These are phyloP conservation scores for Verbena officinalis DNA, from an alignment of 257 asterid species.

Conservation along the genomic window DNA sequence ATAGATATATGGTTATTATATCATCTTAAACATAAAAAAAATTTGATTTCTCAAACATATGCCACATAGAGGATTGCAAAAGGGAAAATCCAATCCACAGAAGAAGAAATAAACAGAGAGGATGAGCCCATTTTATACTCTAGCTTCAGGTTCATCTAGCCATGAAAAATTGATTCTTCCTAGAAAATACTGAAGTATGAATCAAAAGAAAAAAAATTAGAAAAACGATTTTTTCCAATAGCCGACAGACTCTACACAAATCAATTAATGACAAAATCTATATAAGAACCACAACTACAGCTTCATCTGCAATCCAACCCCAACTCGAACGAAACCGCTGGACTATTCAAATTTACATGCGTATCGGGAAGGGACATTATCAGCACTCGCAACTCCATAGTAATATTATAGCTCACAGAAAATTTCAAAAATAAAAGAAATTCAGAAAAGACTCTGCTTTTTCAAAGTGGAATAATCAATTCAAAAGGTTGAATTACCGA, in stretches of 20 bases:
- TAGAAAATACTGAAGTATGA: background rate
- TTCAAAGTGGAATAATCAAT: background rate
- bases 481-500: constrained; percentile 48
- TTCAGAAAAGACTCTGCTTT: constrained; percentile 1
- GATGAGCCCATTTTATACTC: background rate
- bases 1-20: too few relatives aligned
- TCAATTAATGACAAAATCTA: background rate
- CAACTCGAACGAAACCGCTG: background rate
- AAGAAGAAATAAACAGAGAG: too few relatives aligned
- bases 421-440: background rate
- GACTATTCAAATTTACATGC: background rate
- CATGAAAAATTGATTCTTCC: constrained; percentile 1
- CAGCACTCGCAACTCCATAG: background rate
- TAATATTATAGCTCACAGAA: background rate
- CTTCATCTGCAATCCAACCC: background rate
- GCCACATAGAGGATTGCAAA: too few relatives aligned
- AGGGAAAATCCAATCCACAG: too few relatives aligned
- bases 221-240: too few relatives aligned
- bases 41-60: too few relatives aligned
- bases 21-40: too few relatives aligned
- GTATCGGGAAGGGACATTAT: too few relatives aligned
- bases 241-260: background rate
- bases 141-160: background rate
- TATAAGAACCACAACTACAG: background rate
- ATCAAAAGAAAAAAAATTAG: too few relatives aligned